A percentile compares a stretch with the other conserved stretches of the same genome.
Conservation (phyloP, 2,329 filamentous ascomycete genomes). For the Colletotrichum eremochloae region DNA sequence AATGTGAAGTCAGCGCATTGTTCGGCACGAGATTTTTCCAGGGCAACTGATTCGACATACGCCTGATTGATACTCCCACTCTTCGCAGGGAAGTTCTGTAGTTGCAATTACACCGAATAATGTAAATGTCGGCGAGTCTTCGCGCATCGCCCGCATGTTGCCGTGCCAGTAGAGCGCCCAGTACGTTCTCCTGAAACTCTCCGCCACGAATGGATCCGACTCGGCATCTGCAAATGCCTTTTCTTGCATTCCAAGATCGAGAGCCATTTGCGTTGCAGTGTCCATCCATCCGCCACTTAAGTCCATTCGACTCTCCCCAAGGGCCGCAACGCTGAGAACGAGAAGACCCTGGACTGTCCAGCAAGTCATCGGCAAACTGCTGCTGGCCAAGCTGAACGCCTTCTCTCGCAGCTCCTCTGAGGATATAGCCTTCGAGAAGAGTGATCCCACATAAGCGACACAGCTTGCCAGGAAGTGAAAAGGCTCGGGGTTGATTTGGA, state of each 20-base stretch:
- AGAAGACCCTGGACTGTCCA: conserved; percentile 53
- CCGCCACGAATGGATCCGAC: conserved; percentile 52
- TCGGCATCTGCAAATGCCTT: conserved; percentile 50
- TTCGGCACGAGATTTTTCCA: conserved; percentile 18
- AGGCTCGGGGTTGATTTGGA: conserved; percentile 23
- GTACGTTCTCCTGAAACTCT: conserved; percentile 58
- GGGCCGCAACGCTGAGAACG: conserved; percentile 48
- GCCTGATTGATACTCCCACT: conserved; percentile 56
- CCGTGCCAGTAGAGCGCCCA: conserved; percentile 55
- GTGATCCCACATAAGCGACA: conserved; percentile 55
- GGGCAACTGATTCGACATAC: conserved; percentile 47
- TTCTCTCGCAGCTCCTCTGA: conserved; percentile 50
- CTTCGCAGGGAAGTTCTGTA: conserved; percentile 56
- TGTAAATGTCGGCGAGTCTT: conserved; percentile 46
- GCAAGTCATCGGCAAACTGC: conserved; percentile 49
- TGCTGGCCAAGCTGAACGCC: conserved; percentile 51
- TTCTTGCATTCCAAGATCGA: conserved; percentile 52
- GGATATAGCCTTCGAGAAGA: conserved; percentile 49
- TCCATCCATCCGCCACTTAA: conserved; percentile 48
- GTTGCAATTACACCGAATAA: conserved; percentile 49
- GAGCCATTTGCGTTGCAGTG: conserved; percentile 49
- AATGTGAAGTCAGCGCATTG: conserved; percentile 39
- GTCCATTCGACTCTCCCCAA: conserved; percentile 49
- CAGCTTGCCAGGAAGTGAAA: conserved; percentile 50
- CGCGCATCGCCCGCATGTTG: conserved; percentile 44